Conservation (phyloP, 2,329 filamentous ascomycete species). For the Drechmeria coniospora region DNA sequence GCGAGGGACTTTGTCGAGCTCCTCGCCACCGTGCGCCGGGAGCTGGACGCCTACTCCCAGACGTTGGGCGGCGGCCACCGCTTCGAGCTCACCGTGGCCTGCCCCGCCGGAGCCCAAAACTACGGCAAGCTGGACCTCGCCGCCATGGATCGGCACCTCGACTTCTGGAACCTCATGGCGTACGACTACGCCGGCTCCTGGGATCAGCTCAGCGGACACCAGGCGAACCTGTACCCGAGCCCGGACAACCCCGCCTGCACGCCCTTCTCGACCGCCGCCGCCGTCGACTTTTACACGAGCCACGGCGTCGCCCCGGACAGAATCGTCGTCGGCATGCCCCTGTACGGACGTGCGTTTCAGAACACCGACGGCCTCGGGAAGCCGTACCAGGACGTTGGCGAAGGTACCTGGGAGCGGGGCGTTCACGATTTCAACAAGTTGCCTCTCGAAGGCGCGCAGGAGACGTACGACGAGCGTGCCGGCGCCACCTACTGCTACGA, state of each 20-base stretch:
- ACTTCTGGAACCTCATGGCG: constrained; percentile 75
- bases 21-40: constrained; percentile 37
- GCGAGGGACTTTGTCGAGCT: constrained; percentile 44
- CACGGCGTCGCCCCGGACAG: constrained; percentile 53
- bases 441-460: constrained; percentile 50
- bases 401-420: constrained; percentile 71
- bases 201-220: constrained; percentile 58
- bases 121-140: constrained; percentile 45
- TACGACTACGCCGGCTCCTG: constrained; percentile 82
- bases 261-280: constrained; percentile 60
- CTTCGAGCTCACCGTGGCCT: constrained; percentile 51
- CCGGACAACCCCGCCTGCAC: constrained; percentile 44
- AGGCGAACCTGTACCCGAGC: constrained; percentile 60
- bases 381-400: constrained; percentile 55
- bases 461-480: constrained; percentile 45
- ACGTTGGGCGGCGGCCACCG: constrained; percentile 28
- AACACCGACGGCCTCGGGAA: constrained; percentile 61
- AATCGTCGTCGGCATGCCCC: constrained; percentile 78
- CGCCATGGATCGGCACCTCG: constrained; percentile 49
- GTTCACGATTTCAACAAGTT: constrained; percentile 82
- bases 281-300: constrained; percentile 53
- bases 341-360: constrained; percentile 78
- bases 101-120: constrained; percentile 46
- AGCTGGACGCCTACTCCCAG: constrained; percentile 40
- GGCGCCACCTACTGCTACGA: constrained; percentile 71